Evolutionary conservation across 768 basidiomycete genomes (phyloP).

Genomic region (Tylopilus subfusipes): DNA sequence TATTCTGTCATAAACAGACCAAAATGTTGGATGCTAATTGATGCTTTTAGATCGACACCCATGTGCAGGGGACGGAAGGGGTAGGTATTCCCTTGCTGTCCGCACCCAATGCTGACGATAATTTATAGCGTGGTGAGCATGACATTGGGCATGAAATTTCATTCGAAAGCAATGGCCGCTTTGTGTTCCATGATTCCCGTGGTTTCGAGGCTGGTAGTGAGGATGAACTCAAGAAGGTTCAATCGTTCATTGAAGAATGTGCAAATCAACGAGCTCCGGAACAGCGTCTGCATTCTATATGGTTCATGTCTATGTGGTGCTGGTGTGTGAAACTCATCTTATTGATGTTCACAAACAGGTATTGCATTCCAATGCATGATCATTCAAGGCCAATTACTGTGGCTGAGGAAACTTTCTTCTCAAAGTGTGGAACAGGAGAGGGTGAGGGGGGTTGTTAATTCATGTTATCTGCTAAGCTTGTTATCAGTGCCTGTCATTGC

Average conservation of each 20-base stretch:
- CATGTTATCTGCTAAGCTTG: constrained; percentile 39
- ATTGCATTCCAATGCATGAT: constrained; percentile 34
- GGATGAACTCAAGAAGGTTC: constrained; percentile 29
- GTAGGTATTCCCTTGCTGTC: background rate
- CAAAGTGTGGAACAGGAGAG: constrained; percentile 12
- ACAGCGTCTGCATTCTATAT: too few relatives aligned
- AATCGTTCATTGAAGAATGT: constrained; percentile 30
- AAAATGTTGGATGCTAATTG: background rate
- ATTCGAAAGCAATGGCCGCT: constrained; percentile 31
- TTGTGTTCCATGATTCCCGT: constrained; percentile 42
- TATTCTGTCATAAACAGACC: background rate
- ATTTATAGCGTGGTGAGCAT: constrained; percentile 9
- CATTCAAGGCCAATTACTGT: constrained; percentile 21
- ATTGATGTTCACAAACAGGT: constrained; percentile 28
- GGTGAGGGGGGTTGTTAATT: constrained; percentile 23
- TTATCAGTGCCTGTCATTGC: too few relatives aligned
- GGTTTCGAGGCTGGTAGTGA: constrained; percentile 38
- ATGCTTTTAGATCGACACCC: background rate
- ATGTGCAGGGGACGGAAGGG: background rate
- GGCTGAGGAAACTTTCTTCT: constrained; percentile 34
- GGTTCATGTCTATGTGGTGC: too few relatives aligned
- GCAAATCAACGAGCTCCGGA: background rate
- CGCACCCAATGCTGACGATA: background rate
- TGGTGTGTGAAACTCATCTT: too few relatives aligned
- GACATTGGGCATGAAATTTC: constrained; percentile 5